Evolutionary conservation across 2,329 filamentous ascomycete species (phyloP).

Genomic region (Nemania sp.): DNA sequence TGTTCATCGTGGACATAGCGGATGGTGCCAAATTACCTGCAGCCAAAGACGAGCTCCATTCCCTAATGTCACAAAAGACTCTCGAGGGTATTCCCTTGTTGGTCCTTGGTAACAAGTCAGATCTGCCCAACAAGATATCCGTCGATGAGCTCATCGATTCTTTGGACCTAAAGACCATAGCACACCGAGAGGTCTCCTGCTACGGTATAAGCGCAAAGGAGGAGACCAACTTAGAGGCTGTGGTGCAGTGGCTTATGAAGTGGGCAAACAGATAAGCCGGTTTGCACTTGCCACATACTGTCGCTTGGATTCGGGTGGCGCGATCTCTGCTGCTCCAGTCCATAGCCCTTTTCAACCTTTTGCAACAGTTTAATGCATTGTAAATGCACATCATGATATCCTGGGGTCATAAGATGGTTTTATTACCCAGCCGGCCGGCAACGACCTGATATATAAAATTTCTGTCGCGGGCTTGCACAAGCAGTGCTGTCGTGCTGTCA

Average conservation of each 20-base stretch:
- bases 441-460: conserved; percentile 42
- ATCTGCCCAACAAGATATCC: conserved; percentile 84
- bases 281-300: conserved; percentile 9
- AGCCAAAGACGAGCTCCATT: conserved; percentile 89
- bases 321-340: background rate
- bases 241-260: conserved; percentile 94
- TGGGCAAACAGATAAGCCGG: conserved; percentile 70
- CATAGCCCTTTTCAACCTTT: conserved; percentile 20
- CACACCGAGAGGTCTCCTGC: conserved; percentile 92
- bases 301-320: conserved; percentile 1
- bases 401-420: conserved; percentile 37
- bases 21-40: conserved; percentile 79
- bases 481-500: conserved; percentile 29
- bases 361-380: conserved; percentile 36
- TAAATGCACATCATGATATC: conserved; percentile 40
- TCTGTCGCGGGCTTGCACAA: conserved; percentile 39
- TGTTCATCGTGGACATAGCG: conserved; percentile 97
- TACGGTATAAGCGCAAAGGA: conserved; percentile 99
- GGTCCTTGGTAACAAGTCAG: conserved; percentile 96
- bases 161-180: conserved; percentile 86
- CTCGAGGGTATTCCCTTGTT: conserved; percentile 89
- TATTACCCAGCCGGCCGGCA: conserved; percentile 36
- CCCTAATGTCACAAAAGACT: conserved; percentile 80
- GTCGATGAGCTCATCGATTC: conserved; percentile 96
- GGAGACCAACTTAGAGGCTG: conserved; percentile 96